phyloP scores from a whole-genome alignment of 1,284 basidiomycete species.

The Neonothopanus nambi region DNA sequence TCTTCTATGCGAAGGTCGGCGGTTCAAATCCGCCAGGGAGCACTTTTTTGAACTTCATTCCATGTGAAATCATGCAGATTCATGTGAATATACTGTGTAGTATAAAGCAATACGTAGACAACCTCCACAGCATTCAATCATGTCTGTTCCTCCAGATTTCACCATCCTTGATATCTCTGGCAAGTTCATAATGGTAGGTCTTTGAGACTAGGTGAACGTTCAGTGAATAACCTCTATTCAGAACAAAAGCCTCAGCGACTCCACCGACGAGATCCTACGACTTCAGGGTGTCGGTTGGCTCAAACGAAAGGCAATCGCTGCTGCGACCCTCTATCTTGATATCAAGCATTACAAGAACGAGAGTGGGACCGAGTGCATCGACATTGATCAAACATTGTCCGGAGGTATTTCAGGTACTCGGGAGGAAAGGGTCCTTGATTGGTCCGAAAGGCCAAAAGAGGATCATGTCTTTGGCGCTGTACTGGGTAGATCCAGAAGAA shows the following conservation, averaged over 20 bases:
- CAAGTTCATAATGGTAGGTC: slow-evolving; percentile 41
- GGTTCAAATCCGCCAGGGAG: no score
- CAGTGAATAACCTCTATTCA: slow-evolving; percentile 22
- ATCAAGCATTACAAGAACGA: slow-evolving; percentile 64
- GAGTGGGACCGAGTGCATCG: slow-evolving; percentile 54
- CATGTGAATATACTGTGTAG: neutral
- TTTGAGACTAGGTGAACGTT: neutral
- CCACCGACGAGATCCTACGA: slow-evolving; percentile 55
- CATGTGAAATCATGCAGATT: neutral
- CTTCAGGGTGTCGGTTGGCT: slow-evolving; percentile 66
- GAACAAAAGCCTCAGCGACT: slow-evolving; percentile 60
- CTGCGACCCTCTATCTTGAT: slow-evolving; percentile 52
- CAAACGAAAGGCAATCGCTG: slow-evolving; percentile 53
- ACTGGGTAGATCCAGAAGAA: slow-evolving; percentile 50
- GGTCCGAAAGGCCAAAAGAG: slow-evolving; percentile 46
- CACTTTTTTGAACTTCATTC: neutral
- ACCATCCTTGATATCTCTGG: slow-evolving; percentile 46
- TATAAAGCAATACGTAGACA: neutral
- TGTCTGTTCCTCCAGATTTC: slow-evolving; percentile 50
- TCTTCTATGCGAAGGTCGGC: no score
- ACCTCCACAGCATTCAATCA: slow-evolving; percentile 20
- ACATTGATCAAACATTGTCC: slow-evolving; percentile 61
- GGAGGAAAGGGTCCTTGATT: slow-evolving; percentile 54
- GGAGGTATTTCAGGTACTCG: slow-evolving; percentile 56
- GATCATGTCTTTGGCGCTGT: slow-evolving; percentile 60